Conservation (phyloP, 805 yeast genomes). For the Lipomyces japonicus region DNA sequence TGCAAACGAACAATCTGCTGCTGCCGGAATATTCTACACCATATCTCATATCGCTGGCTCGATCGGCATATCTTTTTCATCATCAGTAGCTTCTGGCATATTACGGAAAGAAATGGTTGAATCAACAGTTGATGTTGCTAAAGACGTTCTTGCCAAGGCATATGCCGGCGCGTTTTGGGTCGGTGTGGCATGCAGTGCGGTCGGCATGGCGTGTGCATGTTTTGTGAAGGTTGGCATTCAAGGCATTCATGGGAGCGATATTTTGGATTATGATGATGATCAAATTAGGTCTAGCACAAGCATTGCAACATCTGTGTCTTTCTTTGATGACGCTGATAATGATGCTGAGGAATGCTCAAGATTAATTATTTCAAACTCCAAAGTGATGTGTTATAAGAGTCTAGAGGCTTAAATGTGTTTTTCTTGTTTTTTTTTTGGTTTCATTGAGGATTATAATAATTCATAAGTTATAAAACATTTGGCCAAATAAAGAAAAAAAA, state of each 20-base stretch:
- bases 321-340: neutral
- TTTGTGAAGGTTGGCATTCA: slow-evolving; percentile 40
- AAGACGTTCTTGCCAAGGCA: slow-evolving; percentile 11
- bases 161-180: slow-evolving; percentile 29
- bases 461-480: too few species aligned
- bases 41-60: slow-evolving; percentile 43
- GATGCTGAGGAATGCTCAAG: neutral
- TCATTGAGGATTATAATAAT: too few species aligned
- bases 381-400: neutral
- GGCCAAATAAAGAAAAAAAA: too few species aligned
- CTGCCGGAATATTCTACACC: slow-evolving; percentile 50
- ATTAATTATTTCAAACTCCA: neutral
- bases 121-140: slow-evolving; percentile 1
- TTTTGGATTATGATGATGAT: neutral
- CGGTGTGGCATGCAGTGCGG: slow-evolving; percentile 38
- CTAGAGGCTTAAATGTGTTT: too few species aligned
- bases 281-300: neutral
- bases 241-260: slow-evolving; percentile 4
- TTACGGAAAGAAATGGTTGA: neutral
- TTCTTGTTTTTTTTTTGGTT: too few species aligned
- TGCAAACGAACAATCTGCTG: slow-evolving; percentile 42
- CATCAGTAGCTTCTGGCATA: slow-evolving; percentile 41
- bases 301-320: neutral
- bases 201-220: slow-evolving; percentile 33
- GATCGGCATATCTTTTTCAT: slow-evolving; percentile 44